Conservation (phyloP, 2,329 filamentous ascomycete species). For the Talaromyces marneffei region DNA sequence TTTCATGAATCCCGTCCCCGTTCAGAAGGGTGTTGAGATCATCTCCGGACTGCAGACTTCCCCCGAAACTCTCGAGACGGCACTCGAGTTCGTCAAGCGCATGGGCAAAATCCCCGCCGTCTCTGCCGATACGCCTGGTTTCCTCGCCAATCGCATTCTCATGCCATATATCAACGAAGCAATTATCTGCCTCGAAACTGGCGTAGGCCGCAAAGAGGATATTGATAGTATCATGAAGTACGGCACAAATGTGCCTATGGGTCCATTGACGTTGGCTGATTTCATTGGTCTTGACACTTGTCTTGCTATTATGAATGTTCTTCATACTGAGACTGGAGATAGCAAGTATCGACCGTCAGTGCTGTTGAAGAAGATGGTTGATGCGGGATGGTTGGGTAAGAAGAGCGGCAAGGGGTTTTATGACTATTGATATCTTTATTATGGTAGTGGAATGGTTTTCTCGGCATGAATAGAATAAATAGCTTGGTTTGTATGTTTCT, state of each 20-base stretch:
- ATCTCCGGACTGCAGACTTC: constrained; percentile 92
- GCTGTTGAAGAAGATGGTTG: constrained; percentile 87
- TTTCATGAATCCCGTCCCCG: constrained; percentile 98
- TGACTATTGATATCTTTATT: constrained; percentile 57
- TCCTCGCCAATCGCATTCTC: constrained; percentile 90
- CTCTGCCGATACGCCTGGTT: constrained; percentile 85
- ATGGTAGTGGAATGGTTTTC: not conserved
- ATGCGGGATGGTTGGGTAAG: constrained; percentile 95
- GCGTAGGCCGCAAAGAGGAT: constrained; percentile 78
- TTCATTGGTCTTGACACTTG: constrained; percentile 98
- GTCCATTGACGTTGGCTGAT: constrained; percentile 84
- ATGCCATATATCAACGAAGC: constrained; percentile 99
- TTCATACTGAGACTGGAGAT: constrained; percentile 87
- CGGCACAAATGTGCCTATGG: constrained; percentile 97
- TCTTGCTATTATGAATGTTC: constrained; percentile 91
- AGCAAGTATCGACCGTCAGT: constrained; percentile 92
- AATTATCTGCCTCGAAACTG: constrained; percentile 90
- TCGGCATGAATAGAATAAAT: not conserved
- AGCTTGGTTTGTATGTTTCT: not conserved
- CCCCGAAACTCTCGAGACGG: constrained; percentile 69
- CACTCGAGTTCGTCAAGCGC: constrained; percentile 75
- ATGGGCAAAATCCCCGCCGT: constrained; percentile 92
- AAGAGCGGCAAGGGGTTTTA: constrained; percentile 97
- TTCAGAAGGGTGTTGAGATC: constrained; percentile 97
- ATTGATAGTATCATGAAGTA: constrained; percentile 99